phyloP scores from a whole-genome alignment of 768 basidiomycete species.

The Boletus coccyginus region DNA sequence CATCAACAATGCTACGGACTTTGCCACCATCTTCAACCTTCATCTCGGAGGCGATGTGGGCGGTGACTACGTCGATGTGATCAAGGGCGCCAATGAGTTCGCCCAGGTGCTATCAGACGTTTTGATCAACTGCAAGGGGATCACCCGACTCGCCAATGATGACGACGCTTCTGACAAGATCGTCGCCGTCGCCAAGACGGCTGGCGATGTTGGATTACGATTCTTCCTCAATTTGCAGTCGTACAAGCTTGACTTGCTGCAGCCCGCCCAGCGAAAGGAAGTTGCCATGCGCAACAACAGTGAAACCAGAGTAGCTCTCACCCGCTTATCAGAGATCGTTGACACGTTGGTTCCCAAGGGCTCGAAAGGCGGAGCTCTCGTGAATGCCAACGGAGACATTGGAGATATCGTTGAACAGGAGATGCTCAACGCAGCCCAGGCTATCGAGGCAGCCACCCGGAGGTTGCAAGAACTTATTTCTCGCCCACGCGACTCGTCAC shows the following conservation, averaged over 20 bases:
- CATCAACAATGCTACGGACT: constrained; percentile 91
- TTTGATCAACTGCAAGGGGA: constrained; percentile 90
- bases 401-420: constrained; percentile 96
- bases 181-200: constrained; percentile 73
- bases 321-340: constrained; percentile 83
- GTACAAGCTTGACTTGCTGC: constrained; percentile 84
- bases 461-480: constrained; percentile 90
- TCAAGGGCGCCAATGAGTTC: constrained; percentile 95
- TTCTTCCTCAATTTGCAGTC: constrained; percentile 97
- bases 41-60: constrained; percentile 84
- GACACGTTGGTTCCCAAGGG: constrained; percentile 87
- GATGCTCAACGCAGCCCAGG: constrained; percentile 89
- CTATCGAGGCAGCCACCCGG: constrained; percentile 90
- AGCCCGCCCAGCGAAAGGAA: constrained; percentile 72
- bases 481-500: constrained; percentile 82
- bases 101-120: constrained; percentile 93
- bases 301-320: constrained; percentile 77
- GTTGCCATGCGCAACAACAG: constrained; percentile 88
- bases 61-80: constrained; percentile 95
- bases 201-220: constrained; percentile 85
- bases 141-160: constrained; percentile 87
- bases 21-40: constrained; percentile 91
- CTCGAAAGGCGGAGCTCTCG: constrained; percentile 61
- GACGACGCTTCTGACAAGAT: constrained; percentile 94
- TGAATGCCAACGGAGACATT: constrained; percentile 86